Conservation (phyloP, 2,329 filamentous ascomycete genomes). For the Sphaerulina musiva region DNA sequence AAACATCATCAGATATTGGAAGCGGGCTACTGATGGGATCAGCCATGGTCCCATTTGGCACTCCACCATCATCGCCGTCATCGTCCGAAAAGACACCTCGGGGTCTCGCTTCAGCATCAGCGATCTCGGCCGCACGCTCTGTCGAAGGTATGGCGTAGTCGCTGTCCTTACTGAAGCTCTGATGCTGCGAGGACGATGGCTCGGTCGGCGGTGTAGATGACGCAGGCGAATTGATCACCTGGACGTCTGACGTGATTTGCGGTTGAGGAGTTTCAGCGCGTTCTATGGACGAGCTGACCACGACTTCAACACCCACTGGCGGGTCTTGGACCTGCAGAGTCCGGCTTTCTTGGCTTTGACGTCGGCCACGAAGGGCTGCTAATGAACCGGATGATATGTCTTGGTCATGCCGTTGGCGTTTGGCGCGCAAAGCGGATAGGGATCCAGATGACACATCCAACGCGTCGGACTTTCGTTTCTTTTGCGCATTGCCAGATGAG, state of each 20-base stretch:
- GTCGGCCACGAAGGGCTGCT: slow-evolving; percentile 15
- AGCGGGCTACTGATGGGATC: slow-evolving; percentile 39
- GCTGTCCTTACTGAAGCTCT: slow-evolving; percentile 23
- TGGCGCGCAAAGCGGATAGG: slow-evolving; percentile 18
- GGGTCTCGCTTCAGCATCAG: slow-evolving; percentile 20
- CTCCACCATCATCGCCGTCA: slow-evolving; percentile 25
- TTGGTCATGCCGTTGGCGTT: slow-evolving; percentile 17
- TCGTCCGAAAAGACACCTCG: slow-evolving; percentile 11
- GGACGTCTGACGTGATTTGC: slow-evolving; percentile 24
- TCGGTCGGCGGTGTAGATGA: slow-evolving; percentile 31
- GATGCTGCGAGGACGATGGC: slow-evolving; percentile 25
- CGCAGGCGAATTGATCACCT: slow-evolving; percentile 31
- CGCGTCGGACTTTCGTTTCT: slow-evolving; percentile 28
- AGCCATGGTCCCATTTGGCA: slow-evolving; percentile 39
- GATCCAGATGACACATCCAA: slow-evolving; percentile 19
- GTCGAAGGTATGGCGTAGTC: slow-evolving; percentile 18
- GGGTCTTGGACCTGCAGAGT: not conserved
- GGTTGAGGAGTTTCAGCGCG: slow-evolving; percentile 19
- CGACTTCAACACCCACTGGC: slow-evolving; percentile 9
- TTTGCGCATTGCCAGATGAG: slow-evolving; percentile 13
- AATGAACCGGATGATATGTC: slow-evolving; percentile 20
- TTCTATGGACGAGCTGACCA: slow-evolving; percentile 16
- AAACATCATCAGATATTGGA: not conserved
- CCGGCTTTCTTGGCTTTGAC: not conserved
- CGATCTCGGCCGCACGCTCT: slow-evolving; percentile 10